Percentiles rank a stretch among this genome's conserved stretches.
These are phyloP conservation scores for Starmera quercuum DNA, from an alignment of 805 yeast genomes.

Conservation along the genomic window DNA sequence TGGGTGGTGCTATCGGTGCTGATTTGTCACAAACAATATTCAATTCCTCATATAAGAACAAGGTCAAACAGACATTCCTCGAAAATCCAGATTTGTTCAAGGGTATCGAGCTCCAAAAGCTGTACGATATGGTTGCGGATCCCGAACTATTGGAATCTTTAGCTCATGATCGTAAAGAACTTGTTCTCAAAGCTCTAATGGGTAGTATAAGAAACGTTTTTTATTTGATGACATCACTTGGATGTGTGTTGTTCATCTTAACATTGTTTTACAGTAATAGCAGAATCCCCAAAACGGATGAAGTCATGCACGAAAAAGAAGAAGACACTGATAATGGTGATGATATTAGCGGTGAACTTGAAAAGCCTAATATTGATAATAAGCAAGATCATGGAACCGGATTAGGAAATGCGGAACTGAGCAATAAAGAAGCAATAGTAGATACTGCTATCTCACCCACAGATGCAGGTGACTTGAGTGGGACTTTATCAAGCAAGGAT, in stretches of 20 bases:
- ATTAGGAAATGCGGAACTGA: no score
- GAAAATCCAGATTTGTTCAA: slow-evolving; percentile 3
- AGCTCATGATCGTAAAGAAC: slow-evolving; percentile 5
- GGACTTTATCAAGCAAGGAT: no score
- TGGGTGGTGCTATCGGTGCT: slow-evolving; percentile 35
- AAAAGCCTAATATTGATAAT: not conserved
- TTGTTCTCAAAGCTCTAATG: slow-evolving; percentile 22
- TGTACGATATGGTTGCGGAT: slow-evolving; percentile 1
- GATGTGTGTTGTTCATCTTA: slow-evolving; percentile 24
- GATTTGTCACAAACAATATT: slow-evolving; percentile 30
- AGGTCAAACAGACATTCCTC: slow-evolving; percentile 3
- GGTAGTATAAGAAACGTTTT: slow-evolving; percentile 31
- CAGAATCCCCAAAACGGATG: slow-evolving; percentile 28
- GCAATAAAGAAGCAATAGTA: no score
- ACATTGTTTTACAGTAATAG: slow-evolving; percentile 32
- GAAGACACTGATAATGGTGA: slow-evolving; percentile 1
- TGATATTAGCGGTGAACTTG: not conserved
- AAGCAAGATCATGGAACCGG: not conserved
- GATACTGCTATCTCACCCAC: no score
- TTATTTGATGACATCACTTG: slow-evolving; percentile 31
- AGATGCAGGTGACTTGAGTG: no score
- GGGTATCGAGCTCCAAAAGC: not conserved
- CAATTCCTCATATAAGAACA: slow-evolving; percentile 20
- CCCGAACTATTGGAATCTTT: slow-evolving; percentile 5
- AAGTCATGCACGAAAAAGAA: slow-evolving; percentile 6